Conservation (phyloP, 768 basidiomycete genomes). For the Tricholoma bakamatsutake region DNA sequence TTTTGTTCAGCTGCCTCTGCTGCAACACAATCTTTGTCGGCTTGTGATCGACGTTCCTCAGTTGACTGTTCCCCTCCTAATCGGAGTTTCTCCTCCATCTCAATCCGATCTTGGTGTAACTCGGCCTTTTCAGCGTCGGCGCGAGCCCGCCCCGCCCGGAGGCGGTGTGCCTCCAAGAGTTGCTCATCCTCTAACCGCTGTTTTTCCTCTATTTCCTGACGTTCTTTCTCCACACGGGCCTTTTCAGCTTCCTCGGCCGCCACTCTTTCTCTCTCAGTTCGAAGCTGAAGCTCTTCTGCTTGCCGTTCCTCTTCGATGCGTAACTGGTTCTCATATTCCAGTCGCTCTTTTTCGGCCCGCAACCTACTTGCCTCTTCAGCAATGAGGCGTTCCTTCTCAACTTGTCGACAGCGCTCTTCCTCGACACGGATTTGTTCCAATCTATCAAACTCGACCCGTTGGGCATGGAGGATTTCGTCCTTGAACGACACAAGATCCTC, state of each 20-base stretch:
- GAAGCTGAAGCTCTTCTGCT: constrained; percentile 16
- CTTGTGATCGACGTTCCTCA: constrained; percentile 25
- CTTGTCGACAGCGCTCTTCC: constrained; percentile 28
- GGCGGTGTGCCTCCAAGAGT: constrained; percentile 14
- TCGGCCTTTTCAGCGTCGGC: constrained; percentile 26
- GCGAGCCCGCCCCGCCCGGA: constrained; percentile 18
- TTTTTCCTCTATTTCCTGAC: constrained; percentile 20
- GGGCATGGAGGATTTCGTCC: constrained; percentile 34
- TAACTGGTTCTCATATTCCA: constrained; percentile 21
- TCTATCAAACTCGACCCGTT: constrained; percentile 35
- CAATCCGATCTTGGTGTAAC: constrained; percentile 27
- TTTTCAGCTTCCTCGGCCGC: constrained; percentile 18
- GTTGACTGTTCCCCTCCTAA: constrained; percentile 25
- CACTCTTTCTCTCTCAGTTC: constrained; percentile 18
- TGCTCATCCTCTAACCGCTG: constrained; percentile 23
- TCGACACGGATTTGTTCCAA: constrained; percentile 31
- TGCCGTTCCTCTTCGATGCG: constrained; percentile 18
- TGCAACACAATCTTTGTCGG: constrained; percentile 19
- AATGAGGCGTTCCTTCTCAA: constrained; percentile 30
- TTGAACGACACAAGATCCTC: constrained; percentile 37
- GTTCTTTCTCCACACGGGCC: constrained; percentile 14
- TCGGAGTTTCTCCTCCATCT: constrained; percentile 27
- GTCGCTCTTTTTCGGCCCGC: constrained; percentile 26
- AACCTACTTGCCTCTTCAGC: constrained; percentile 31
- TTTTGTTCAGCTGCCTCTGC: constrained; percentile 18